These are phyloP conservation scores for Rhododendron williamsianum DNA, from an alignment of 148 eudicot genomes.

Conservation along the genomic window DNA sequence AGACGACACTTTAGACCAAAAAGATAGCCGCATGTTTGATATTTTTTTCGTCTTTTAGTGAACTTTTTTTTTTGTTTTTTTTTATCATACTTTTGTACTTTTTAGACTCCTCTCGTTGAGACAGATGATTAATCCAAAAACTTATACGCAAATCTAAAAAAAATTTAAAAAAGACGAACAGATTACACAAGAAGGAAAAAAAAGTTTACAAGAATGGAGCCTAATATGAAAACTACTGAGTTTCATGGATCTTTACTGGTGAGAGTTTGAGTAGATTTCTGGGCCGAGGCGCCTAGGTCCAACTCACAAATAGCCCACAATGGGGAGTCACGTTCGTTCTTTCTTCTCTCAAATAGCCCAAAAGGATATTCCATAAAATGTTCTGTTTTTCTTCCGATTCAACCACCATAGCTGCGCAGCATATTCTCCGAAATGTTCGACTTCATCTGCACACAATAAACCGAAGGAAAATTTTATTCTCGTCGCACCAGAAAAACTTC, in stretches of 20 bases:
- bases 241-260: not conserved
- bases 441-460: not conserved
- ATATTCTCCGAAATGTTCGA: not conserved
- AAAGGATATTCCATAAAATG: not conserved
- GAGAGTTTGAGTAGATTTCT: not conserved
- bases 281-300: not conserved
- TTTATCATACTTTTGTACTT: too few relatives aligned
- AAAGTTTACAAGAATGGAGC: too few relatives aligned
- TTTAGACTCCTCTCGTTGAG: not conserved
- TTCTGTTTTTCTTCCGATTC: not conserved
- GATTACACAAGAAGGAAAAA: too few relatives aligned
- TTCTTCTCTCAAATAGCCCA: not conserved
- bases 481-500: not conserved
- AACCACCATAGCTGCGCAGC: not conserved
- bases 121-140: too few relatives aligned
- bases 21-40: too few relatives aligned
- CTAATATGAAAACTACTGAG: too few relatives aligned
- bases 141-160: too few relatives aligned
- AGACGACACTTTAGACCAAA: too few relatives aligned
- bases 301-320: not conserved
- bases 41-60: too few relatives aligned
- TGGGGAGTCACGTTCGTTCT: not conserved
- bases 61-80: too few relatives aligned
- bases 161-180: too few relatives aligned
- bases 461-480: not conserved